Evolutionary conservation across 805 yeast species (phyloP).

Genomic region (Starmerella vaccinii): DNA sequence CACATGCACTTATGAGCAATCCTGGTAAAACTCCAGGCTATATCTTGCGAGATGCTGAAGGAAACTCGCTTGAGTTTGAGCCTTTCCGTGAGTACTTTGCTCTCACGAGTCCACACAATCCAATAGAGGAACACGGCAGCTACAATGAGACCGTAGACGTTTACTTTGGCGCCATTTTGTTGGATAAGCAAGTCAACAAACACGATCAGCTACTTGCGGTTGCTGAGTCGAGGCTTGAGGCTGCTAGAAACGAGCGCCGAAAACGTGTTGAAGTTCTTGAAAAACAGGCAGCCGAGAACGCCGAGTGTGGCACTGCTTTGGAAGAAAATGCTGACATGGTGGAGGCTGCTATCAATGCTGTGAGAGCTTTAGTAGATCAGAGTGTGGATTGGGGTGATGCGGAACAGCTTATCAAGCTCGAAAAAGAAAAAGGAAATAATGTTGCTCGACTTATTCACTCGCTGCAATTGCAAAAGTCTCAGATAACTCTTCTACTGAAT

Average conservation of each 20-base stretch:
- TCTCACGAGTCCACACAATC: constrained; percentile 31
- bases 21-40: constrained; percentile 15
- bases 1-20: constrained; percentile 14
- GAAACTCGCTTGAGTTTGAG: constrained; percentile 25
- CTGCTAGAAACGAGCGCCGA: constrained; percentile 63
- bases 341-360: constrained; percentile 58
- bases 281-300: constrained; percentile 53
- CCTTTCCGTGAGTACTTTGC: constrained; percentile 28
- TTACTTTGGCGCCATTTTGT: constrained; percentile 76
- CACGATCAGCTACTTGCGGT: constrained; percentile 48
- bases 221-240: constrained; percentile 63
- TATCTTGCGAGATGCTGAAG: constrained; percentile 16
- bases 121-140: constrained; percentile 38
- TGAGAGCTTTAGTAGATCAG: constrained; percentile 58
- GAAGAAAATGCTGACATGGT: constrained; percentile 59
- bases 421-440: constrained; percentile 53
- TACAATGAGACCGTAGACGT: constrained; percentile 75
- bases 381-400: constrained; percentile 93
- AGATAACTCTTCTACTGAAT: constrained; percentile 49
- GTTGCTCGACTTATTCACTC: constrained; percentile 52
- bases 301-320: constrained; percentile 61
- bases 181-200: constrained; percentile 62
- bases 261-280: constrained; percentile 57
- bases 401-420: constrained; percentile 60
- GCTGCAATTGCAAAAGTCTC: constrained; percentile 62